A percentile compares a stretch with the other conserved stretches of the same genome.
Evolutionary conservation across 805 yeast species (phyloP).

Genomic region (Lipomyces mesembrius): DNA sequence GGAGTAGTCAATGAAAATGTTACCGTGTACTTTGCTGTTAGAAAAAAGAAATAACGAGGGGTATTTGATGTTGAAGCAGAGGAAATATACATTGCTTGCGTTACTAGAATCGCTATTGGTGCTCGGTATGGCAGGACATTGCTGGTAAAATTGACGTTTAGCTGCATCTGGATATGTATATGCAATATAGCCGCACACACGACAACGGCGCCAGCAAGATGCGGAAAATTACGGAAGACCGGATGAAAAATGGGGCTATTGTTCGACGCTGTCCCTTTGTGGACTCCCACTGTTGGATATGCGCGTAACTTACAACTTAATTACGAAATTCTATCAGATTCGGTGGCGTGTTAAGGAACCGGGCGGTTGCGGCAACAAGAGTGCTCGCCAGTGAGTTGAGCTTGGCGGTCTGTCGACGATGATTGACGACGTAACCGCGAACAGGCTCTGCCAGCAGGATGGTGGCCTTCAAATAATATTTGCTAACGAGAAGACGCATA

Average conservation of each 20-base stretch:
- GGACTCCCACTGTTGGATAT: too few relatives aligned
- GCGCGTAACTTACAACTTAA: too few relatives aligned
- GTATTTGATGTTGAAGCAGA: not conserved
- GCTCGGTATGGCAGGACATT: not conserved
- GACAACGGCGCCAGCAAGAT: too few relatives aligned
- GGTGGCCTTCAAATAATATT: not conserved
- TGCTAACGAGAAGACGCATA: not conserved
- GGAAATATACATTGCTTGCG: not conserved
- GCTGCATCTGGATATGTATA: not conserved
- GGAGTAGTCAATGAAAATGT: not conserved
- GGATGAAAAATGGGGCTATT: too few relatives aligned
- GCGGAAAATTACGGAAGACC: too few relatives aligned
- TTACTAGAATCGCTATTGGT: not conserved
- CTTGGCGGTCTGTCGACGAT: too few relatives aligned
- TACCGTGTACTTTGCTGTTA: not conserved
- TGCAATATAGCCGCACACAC: too few relatives aligned
- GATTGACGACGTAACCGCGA: not conserved
- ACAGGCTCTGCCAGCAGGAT: not conserved
- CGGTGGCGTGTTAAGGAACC: too few relatives aligned
- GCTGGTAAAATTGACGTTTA: not conserved
- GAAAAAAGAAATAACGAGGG: not conserved
- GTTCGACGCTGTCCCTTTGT: too few relatives aligned
- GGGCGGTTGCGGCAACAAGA: too few relatives aligned
- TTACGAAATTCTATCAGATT: too few relatives aligned
- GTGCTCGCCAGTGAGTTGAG: too few relatives aligned